Conservation (phyloP, 768 basidiomycete genomes). For the Holtermanniella nyarrowii region DNA sequence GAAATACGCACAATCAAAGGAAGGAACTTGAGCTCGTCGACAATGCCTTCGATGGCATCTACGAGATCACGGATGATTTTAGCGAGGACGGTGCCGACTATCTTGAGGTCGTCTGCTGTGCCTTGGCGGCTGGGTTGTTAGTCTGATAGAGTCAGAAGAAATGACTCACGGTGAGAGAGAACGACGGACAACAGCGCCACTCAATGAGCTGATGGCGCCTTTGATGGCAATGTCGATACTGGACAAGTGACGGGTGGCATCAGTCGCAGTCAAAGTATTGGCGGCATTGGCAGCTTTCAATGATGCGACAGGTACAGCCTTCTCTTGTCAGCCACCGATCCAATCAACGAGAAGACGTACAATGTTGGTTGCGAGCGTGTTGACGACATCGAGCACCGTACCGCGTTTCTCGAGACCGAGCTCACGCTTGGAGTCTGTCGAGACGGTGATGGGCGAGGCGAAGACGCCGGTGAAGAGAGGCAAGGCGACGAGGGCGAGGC, state of each 20-base stretch:
- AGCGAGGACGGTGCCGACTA: conserved; percentile 4
- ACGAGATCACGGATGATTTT: conserved; percentile 7
- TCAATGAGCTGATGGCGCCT: not conserved
- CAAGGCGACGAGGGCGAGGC: not conserved
- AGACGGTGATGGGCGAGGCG: not conserved
- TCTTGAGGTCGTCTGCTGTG: conserved; percentile 1
- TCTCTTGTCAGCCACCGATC: not conserved
- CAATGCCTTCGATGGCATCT: conserved; percentile 6
- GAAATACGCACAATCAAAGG: conserved; percentile 5
- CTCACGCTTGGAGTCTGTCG: not conserved
- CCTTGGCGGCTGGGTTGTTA: not conserved
- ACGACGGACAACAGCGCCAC: not conserved
- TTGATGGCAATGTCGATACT: not conserved
- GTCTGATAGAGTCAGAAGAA: not conserved
- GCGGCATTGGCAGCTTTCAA: conserved; percentile 2
- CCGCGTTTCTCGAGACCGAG: not conserved
- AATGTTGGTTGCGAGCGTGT: not conserved
- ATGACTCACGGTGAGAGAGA: not conserved
- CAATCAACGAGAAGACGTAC: not conserved
- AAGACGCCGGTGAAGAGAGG: not conserved
- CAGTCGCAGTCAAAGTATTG: not conserved
- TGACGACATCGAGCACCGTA: not conserved
- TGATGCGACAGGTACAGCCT: conserved; percentile 6
- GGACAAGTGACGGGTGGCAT: not conserved
- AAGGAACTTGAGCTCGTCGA: conserved; percentile 1